Percentiles rank a stretch among this genome's conserved stretches.
Conservation (phyloP, 2,329 filamentous ascomycete species). For the Aspergillus sp. region DNA sequence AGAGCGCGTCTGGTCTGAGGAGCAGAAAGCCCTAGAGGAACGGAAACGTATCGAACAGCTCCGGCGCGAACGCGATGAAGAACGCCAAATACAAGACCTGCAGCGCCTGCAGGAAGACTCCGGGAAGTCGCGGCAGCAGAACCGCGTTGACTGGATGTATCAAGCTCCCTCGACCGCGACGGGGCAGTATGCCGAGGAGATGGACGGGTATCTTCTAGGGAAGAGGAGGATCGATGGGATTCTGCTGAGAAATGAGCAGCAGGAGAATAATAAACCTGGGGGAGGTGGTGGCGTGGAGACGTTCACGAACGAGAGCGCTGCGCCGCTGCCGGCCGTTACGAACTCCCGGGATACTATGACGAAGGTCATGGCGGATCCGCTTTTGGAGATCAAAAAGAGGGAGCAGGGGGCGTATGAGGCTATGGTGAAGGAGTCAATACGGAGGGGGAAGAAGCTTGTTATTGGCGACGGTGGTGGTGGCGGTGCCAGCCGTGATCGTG, state of each 20-base stretch:
- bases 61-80: slow-evolving; percentile 86
- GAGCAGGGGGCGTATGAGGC: slow-evolving; percentile 45
- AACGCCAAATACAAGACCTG: slow-evolving; percentile 84
- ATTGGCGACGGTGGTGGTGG: slow-evolving; percentile 12
- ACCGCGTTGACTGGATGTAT: slow-evolving; percentile 98
- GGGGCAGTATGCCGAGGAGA: slow-evolving; percentile 71
- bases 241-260: slow-evolving; percentile 71
- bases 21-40: slow-evolving; percentile 86
- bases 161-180: slow-evolving; percentile 68
- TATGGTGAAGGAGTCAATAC: slow-evolving; percentile 2
- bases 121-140: slow-evolving; percentile 68
- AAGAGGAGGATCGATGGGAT: slow-evolving; percentile 80
- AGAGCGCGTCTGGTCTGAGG: slow-evolving; percentile 79
- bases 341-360: slow-evolving; percentile 68
- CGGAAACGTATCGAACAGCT: slow-evolving; percentile 88
- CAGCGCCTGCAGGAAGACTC: slow-evolving; percentile 82
- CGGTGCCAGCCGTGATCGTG: slow-evolving; percentile 7
- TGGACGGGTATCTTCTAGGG: slow-evolving; percentile 77
- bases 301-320: too few relatives aligned
- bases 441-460: slow-evolving; percentile 14
- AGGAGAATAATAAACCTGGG: slow-evolving; percentile 48
- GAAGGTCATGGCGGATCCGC: slow-evolving; percentile 84
- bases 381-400: slow-evolving; percentile 86
- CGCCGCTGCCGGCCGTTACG: slow-evolving; percentile 45
- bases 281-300: slow-evolving; percentile 3